Base-by-base conservation (phyloP, 441 rosid species). In the Populus hybrid region DNA sequence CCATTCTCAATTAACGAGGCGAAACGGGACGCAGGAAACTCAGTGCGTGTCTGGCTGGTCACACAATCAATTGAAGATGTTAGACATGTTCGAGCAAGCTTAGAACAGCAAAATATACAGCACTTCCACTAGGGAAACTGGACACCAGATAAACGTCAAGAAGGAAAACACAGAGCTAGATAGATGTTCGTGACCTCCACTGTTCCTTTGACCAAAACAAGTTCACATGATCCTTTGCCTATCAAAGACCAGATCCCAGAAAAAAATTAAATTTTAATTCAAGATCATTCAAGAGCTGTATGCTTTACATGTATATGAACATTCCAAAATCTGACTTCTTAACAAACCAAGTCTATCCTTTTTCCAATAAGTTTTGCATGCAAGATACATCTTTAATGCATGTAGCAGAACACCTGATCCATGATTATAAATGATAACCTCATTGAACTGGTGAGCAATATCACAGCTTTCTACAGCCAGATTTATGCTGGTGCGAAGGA, bases 1-100 rank as follows among this genome's bases (percentile, higher is more conserved):
- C 98, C 98, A 95, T 95, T 70, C 76, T 76, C 78, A 42, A 61
- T 72, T 76, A 70, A 42, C 14, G 18, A 63, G 5, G 61, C 63
- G 61, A 66, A 70, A 78, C 53, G 64, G 61, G 70, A 70, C 21
- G 78, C 50, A 42, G 67, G 40, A 68, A 26, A 67, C 71, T 68
- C 74, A 40, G 57, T 69, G 69, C 46, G 28, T 30, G 50, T 72
- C 83, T 78, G 83, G 16, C 83, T 78, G 83, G 16, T 72, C 67
- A 82, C 57, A 42, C 12, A 28, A 68, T 46, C 35, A 50, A 16
- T 75, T 7, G 23, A 38, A 61, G 53, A 74, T 67, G 57, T 79
- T 46, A 70, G 72, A 73, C 36, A 40, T 46, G 57, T n/a, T 50
- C 2, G 14, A 35, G 72, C 70, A 53, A 65, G 32, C 36, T 30